phyloP scores from a whole-genome alignment of 73 alveolate genomes.

The Symbiodinium natans region DNA sequence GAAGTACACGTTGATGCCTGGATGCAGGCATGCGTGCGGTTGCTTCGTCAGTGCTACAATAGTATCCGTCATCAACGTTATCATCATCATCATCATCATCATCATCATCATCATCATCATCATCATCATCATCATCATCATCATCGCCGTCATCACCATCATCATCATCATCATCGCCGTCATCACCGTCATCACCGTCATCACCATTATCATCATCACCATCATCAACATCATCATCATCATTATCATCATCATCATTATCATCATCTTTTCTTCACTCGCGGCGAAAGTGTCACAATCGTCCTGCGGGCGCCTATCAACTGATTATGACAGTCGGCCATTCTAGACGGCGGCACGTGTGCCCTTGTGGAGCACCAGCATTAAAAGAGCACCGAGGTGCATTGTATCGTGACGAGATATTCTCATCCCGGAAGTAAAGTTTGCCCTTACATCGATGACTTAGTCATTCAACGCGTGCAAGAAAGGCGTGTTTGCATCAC shows the following conservation, averaged over 20 bases:
- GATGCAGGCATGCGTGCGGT: neutral
- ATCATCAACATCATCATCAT: neutral
- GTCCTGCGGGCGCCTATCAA: too few relatives aligned
- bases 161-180: neutral
- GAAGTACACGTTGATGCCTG: slow-evolving; percentile 90
- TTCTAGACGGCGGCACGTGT: too few relatives aligned
- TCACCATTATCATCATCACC: neutral
- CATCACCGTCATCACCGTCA: neutral
- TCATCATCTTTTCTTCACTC: neutral
- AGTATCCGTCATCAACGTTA: neutral
- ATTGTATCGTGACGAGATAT: too few relatives aligned
- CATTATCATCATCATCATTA: too few relatives aligned
- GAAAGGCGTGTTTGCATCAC: too few relatives aligned
- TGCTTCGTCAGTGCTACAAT: neutral
- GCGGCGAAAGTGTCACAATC: too few relatives aligned
- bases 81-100: neutral
- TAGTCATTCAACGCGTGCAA: too few relatives aligned
- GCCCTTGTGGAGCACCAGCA: too few relatives aligned
- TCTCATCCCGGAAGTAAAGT: too few relatives aligned
- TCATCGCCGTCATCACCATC: neutral
- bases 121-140: neutral
- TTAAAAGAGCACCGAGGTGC: too few relatives aligned
- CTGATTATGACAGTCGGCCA: too few relatives aligned
- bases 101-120: neutral
- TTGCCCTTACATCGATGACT: too few relatives aligned